Base-by-base conservation (phyloP, 2,329 filamentous ascomycete species). In the Epichloe baconii region DNA sequence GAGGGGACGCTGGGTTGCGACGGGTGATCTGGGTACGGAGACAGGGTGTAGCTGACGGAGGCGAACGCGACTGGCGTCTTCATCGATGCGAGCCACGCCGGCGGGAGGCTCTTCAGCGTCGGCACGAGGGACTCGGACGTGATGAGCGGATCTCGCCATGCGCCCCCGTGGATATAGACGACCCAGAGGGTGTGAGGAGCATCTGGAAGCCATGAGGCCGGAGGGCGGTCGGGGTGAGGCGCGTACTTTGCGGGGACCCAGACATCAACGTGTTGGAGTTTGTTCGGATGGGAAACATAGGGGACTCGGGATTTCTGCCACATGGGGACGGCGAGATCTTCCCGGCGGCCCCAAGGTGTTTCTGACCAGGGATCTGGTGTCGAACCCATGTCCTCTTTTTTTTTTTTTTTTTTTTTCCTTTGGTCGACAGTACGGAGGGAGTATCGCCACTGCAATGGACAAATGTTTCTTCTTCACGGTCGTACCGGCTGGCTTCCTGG, bases 121-220 rank as follows among this genome's bases (percentile, higher is more conserved):
- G 50, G 52, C 23, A 6, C 34, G 15, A 58, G 38, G 5, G 54
- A 52, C 3, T 48, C 48, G 5, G 57, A 53, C 21, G 56, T 54
- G 19, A 56, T 50, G 19, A 57, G 54, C n/a, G 60, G 60, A 44
- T 62, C 59, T 3, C 59, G 52, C 60, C 59, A 62, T 6, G 59
- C 60, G 34, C 60, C 60, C n/a, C 60, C 60, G 49, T 62, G 60
- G 48, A 62, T 55, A 49, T 57, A 58, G 10, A 59, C 50, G 40
- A 59, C 15, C 57, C 56, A 58, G n/a, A 52, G 46, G 15, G 50
- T 44, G 44, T 44, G 14, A 8, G 47, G 35, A 8, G 47, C 23
- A 17, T 51, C 26, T 2, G 52, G 49, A 15, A 53, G 37, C 52
- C 52, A 54, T 12, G 52, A 52, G 8, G 50, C 15, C 11, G 47